Conservation (phyloP, 2,329 filamentous ascomycete species). For the Capronia epimyces region DNA sequence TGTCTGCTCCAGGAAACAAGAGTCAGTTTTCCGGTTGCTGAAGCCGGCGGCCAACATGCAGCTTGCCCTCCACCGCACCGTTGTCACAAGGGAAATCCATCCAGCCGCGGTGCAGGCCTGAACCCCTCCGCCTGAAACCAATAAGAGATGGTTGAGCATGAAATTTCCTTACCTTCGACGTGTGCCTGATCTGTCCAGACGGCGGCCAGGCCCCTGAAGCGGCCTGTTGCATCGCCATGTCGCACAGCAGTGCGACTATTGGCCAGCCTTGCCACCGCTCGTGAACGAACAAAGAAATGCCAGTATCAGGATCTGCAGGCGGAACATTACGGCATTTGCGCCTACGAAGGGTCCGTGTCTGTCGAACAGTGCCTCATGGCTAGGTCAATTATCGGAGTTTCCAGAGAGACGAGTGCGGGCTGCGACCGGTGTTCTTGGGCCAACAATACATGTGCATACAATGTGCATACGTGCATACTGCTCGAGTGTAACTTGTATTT, state of each 20-base stretch:
- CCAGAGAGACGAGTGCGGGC: no score
- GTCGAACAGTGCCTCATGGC: no score
- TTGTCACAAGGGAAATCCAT: neutral
- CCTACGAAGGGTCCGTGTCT: no score
- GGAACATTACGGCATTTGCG: neutral
- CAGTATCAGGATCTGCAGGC: constrained; percentile 17
- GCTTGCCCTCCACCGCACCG: neutral
- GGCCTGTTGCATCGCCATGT: constrained; percentile 14
- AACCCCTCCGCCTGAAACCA: neutral
- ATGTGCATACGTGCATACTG: neutral
- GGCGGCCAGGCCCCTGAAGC: neutral
- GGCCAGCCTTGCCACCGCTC: constrained; percentile 17
- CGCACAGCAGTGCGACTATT: constrained; percentile 9
- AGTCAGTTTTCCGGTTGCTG: neutral
- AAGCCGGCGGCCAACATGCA: neutral
- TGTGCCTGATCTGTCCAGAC: constrained; percentile 1
- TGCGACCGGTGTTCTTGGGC: no score
- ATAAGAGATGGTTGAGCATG: neutral
- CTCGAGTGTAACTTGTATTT: neutral
- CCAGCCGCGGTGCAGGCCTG: neutral
- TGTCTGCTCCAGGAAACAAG: neutral
- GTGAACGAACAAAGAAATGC: constrained; percentile 25
- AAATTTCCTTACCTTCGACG: neutral
- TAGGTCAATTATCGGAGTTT: no score
- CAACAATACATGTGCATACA: neutral